Conservation (phyloP, 2,329 filamentous ascomycete genomes). For the Calycina marina region DNA sequence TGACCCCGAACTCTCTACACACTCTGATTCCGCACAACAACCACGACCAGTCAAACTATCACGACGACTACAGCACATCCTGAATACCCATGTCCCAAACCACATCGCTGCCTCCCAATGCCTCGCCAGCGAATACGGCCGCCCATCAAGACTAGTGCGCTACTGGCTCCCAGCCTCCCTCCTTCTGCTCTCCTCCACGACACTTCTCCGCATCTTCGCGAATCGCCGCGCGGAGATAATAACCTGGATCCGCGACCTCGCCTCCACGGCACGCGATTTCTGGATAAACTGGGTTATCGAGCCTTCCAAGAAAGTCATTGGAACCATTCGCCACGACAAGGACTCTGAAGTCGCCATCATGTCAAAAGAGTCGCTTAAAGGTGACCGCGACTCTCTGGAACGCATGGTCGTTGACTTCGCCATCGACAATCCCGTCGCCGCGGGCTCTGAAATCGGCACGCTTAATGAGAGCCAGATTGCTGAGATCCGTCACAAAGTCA, state of each 20-base stretch:
- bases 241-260: conserved; percentile 67
- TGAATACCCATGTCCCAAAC: conserved; percentile 51
- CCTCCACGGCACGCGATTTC: conserved; percentile 70
- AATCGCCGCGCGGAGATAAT: conserved; percentile 64
- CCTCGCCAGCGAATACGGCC: conserved; percentile 52
- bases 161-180: conserved; percentile 75
- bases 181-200: conserved; percentile 70
- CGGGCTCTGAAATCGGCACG: conserved; percentile 29
- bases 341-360: conserved; percentile 92
- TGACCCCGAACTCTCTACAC: conserved; percentile 40
- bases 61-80: conserved; percentile 51
- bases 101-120: conserved; percentile 43
- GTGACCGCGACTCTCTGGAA: conserved; percentile 82
- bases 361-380: conserved; percentile 81
- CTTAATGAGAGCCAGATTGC: conserved; percentile 56
- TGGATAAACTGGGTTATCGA: conserved; percentile 95
- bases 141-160: conserved; percentile 58
- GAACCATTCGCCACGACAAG: conserved; percentile 85
- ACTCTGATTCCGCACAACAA: conserved; percentile 24
- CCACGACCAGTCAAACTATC: conserved; percentile 42
- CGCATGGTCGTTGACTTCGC: conserved; percentile 98
- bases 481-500: conserved; percentile 64
- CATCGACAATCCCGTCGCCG: conserved; percentile 57
- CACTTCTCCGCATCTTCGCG: conserved; percentile 64
- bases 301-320: conserved; percentile 66